Base-by-base conservation (phyloP, 768 basidiomycete genomes). In the Termitomyces sp. region DNA sequence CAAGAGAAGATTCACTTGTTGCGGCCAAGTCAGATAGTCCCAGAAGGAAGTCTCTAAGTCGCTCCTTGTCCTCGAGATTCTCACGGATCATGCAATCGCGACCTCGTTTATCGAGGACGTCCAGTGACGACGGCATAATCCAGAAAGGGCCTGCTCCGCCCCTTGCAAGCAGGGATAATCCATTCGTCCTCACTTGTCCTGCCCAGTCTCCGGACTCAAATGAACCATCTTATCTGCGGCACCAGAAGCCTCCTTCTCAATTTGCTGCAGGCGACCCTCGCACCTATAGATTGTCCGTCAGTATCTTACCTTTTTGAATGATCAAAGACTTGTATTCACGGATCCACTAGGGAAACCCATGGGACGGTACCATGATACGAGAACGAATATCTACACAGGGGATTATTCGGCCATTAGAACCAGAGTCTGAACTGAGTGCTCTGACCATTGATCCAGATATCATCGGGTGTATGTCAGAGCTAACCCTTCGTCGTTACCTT, bases 381-480 rank as follows among this genome's bases (percentile, higher is more conserved):
- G 96, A 98, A 71, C 82, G 97, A 20, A 85, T 98, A 28, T 87
- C 89, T 1, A 90, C 86, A 1, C 80, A 79, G 10, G 97, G 97
- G 7, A 70, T 86, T n/a, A 75, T 93, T n/a, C 83, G 94, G 18
- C 78, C 89, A 0, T 73, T 99, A 36, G 95, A 98, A 62, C 74
- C 86, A 0, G 83, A 86, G 63, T 66, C 70, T 14, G 84, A 90
- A 50, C 75, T 98, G 0, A 72, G 74, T 14, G 90, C 86, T 4
- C 76, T 95, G 57, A 76, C 76, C 32, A 71, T 95, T 16, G 82
- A 90, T 0, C 66, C 73, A 0, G 84, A 88, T 42, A 74, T 82
- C 46, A 77, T 98, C 30, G 94, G 94, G 5, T 75, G 75, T 28
- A 73, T 96, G 44, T 88, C 90, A 24, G 93, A 95, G 74, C 81